Evolutionary conservation across 139 green algal species (phyloP), one percentile per base, ranked within the genome.

Genomic region (Monoraphidium neglectum): DNA sequence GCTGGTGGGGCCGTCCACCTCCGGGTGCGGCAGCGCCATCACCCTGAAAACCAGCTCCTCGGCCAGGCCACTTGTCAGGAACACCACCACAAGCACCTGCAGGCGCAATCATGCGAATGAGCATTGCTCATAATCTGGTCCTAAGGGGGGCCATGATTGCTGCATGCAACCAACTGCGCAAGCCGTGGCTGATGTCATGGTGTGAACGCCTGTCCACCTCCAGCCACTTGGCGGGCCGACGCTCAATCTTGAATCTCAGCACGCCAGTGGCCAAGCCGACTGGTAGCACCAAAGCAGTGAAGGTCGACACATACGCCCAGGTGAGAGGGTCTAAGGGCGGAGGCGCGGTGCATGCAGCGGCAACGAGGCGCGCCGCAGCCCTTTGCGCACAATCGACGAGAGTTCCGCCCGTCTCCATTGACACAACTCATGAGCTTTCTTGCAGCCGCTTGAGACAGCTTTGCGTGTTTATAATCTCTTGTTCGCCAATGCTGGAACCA

Each of bases 41-140:
- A 76, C 69, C 8, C 69, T 38, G 33, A 76, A 66, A 21, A 75
- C 69, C 24, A 75, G 69, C 53, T 75, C 69, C 38, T 75, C 69
- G 2, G 62, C 47, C 53, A 75, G 69, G 2, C 69, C 69, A 15
- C 69, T 32, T 6, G 69, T 56, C 21, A 66, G 33, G 35, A 75
- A 75, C 21, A 75, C 69, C 35, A 66, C 69, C n/a, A 46, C 23
- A 21, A 75, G 32, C 3, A 75, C 69, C 69, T 75, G 53, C 30
- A 40, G 28, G 5, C 24, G 2, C 33, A 54, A 23, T n/a, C 30
- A 69, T 69, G 13, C 35, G 26, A 68, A 21, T 16, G 62, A 49
- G 32, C 32, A 37, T 68, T 16, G 62, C 24, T 68, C 15, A 8
- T 37, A 15, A 68, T 40, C 15, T 16, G 23, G 35, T 38, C 12